phyloP scores from a whole-genome alignment of 495 filamentous ascomycete genomes.

The Lentithecium fluviatile region DNA sequence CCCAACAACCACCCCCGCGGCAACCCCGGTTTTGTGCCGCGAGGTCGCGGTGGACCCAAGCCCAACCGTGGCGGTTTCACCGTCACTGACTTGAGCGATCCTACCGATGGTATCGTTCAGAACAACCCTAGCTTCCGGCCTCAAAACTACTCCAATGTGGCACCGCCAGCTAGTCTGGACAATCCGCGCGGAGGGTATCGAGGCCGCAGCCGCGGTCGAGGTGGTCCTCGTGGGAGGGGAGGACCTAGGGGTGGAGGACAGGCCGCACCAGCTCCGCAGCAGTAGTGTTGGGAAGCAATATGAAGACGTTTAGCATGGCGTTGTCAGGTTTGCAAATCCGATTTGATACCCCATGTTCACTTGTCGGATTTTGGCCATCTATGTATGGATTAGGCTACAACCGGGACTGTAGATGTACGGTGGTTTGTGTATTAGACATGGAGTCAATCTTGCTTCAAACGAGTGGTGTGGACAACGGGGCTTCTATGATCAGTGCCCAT shows the following conservation, averaged over 20 bases:
- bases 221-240: conserved; percentile 28
- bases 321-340: too few relatives aligned
- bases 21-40: conserved; percentile 13
- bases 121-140: conserved; percentile 58
- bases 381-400: too few relatives aligned
- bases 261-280: conserved; percentile 4
- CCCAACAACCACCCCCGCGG: conserved; percentile 2
- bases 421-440: too few relatives aligned
- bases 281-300: neutral
- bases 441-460: too few relatives aligned
- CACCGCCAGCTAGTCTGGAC: conserved; percentile 72
- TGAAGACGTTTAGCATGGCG: neutral
- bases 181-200: conserved; percentile 43
- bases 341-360: too few relatives aligned
- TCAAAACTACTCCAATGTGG: conserved; percentile 68
- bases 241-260: conserved; percentile 16
- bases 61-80: conserved; percentile 53
- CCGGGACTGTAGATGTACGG: too few relatives aligned
- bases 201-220: conserved; percentile 36
- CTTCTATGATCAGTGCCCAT: too few relatives aligned
- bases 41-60: conserved; percentile 37
- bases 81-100: conserved; percentile 52
- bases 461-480: too few relatives aligned
- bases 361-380: too few relatives aligned
- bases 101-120: conserved; percentile 51